These are phyloP conservation scores for Sanchytrium tribonematis DNA, from an alignment of 371 early-diverging fungal species.

Conservation along the genomic window DNA sequence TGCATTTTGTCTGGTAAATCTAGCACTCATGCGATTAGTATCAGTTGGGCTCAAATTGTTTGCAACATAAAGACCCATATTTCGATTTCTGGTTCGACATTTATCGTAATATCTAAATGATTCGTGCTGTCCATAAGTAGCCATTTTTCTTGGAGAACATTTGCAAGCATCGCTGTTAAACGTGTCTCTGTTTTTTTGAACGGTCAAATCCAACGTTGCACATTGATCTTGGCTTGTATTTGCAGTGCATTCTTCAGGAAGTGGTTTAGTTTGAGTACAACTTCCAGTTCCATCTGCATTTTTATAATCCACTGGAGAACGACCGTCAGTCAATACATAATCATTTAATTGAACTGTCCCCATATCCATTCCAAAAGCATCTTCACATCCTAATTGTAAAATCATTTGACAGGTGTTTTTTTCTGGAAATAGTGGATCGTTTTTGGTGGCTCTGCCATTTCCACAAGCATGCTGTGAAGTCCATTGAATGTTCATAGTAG, in stretches of 20 bases:
- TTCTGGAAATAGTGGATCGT: not conserved
- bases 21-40: constrained; percentile 6
- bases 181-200: not conserved
- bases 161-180: not conserved
- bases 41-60: constrained; percentile 10
- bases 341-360: not conserved
- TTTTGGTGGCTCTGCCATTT: constrained; percentile 1
- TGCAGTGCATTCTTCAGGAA: not conserved
- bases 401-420: not conserved
- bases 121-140: constrained; percentile 13
- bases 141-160: not conserved
- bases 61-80: constrained; percentile 10
- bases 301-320: not conserved
- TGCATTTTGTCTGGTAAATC: constrained; percentile 12
- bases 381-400: not conserved
- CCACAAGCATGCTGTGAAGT: constrained; percentile 7
- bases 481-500: constrained; percentile 5
- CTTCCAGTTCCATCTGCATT: not conserved
- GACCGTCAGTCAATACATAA: not conserved
- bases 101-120: constrained; percentile 7
- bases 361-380: not conserved
- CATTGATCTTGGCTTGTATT: not conserved
- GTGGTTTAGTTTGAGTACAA: not conserved
- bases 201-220: not conserved
- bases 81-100: constrained; percentile 9